Evolutionary conservation across 352 stramenopile species (phyloP).

Genomic region (Phytophthora crassamura): DNA sequence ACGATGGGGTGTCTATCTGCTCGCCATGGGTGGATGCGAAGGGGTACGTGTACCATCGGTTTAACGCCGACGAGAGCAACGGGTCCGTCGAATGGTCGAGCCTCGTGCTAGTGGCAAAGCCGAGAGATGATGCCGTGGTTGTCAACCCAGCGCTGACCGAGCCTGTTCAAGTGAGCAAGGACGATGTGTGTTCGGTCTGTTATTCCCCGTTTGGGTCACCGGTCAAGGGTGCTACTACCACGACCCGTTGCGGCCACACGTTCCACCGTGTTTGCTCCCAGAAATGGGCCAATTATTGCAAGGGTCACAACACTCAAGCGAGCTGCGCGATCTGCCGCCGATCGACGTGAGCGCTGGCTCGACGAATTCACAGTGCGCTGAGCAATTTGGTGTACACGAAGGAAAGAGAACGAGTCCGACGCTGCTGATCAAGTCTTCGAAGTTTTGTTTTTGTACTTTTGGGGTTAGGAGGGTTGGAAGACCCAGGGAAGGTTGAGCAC

Average conservation of each 20-base stretch:
- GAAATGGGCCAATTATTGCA: constrained; percentile 6
- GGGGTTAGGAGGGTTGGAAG: no score
- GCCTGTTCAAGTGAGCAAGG: neutral
- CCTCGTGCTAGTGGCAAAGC: constrained; percentile 23
- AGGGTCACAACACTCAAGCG: neutral
- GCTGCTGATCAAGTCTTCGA: no score
- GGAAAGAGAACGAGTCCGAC: no score
- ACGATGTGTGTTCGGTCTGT: constrained; percentile 4
- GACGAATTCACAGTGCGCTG: no score
- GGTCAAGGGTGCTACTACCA: neutral
- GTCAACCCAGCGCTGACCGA: neutral
- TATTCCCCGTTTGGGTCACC: neutral
- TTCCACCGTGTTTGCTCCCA: constrained; percentile 7
- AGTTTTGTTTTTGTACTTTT: no score
- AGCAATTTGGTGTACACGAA: no score
- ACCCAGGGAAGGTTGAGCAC: no score
- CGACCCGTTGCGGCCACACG: constrained; percentile 7
- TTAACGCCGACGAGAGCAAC: constrained; percentile 25
- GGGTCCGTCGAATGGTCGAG: constrained; percentile 25
- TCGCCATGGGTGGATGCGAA: constrained; percentile 29
- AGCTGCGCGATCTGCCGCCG: constrained; percentile 9
- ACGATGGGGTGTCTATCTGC: constrained; percentile 19
- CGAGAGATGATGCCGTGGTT: neutral
- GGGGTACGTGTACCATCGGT: constrained; percentile 28
- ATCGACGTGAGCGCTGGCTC: neutral